These are phyloP conservation scores for Mycena floridula DNA, from an alignment of 768 basidiomycete species.

Conservation along the genomic window DNA sequence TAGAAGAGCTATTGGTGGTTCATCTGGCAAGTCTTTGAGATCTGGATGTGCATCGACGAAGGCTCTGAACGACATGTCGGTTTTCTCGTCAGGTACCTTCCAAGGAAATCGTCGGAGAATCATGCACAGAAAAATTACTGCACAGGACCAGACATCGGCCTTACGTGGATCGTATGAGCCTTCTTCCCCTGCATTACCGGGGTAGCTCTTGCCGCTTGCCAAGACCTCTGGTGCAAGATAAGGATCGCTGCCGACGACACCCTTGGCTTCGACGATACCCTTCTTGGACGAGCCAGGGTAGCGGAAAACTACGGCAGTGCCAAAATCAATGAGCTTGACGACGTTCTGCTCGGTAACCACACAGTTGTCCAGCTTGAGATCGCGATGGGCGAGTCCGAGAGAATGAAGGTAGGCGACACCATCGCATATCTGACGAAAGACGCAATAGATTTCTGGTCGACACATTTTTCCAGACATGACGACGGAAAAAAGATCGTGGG, in stretches of 20 bases:
- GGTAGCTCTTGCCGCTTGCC: slow-evolving; percentile 33
- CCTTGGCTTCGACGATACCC: slow-evolving; percentile 55
- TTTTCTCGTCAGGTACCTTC: slow-evolving; percentile 96
- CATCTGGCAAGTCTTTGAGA: slow-evolving; percentile 24
- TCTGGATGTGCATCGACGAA: slow-evolving; percentile 95
- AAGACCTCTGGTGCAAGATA: slow-evolving; percentile 98
- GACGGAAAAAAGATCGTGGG: slow-evolving; percentile 96
- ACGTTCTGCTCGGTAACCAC: slow-evolving; percentile 95
- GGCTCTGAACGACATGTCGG: slow-evolving; percentile 84
- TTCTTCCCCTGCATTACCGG: neutral
- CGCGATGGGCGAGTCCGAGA: slow-evolving; percentile 95
- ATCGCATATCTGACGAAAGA: slow-evolving; percentile 97
- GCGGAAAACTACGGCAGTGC: slow-evolving; percentile 98
- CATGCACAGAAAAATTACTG: slow-evolving; percentile 99
- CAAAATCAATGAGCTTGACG: slow-evolving; percentile 99
- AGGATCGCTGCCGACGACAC: slow-evolving; percentile 95
- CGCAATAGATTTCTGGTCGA: slow-evolving; percentile 97
- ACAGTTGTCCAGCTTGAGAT: slow-evolving; percentile 99
- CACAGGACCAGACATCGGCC: slow-evolving; percentile 97
- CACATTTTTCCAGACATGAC: slow-evolving; percentile 99
- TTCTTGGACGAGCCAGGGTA: slow-evolving; percentile 87
- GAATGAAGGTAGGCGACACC: slow-evolving; percentile 98
- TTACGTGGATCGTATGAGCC: slow-evolving; percentile 78
- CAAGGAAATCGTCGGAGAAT: slow-evolving; percentile 94
- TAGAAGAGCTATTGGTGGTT: neutral